Base-by-base conservation (phyloP, 179 eudicot species). In the Gypsophila paniculata region DNA sequence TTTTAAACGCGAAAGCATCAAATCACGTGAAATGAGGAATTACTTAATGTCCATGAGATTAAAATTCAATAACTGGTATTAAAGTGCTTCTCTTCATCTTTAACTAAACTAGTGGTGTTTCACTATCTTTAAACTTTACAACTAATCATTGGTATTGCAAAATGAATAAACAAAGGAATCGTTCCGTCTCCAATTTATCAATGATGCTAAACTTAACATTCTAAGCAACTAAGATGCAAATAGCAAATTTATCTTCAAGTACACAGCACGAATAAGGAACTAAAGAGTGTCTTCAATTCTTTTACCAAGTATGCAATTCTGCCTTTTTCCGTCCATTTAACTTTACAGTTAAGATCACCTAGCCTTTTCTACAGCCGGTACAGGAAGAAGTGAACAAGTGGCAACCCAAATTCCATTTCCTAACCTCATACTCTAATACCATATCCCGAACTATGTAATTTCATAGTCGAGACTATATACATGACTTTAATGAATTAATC, bases 371-470 rank as follows among this genome's bases (percentile, higher is more conserved):
- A 39, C 51, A 65, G 19, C 69, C 62, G 18, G 49, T 75, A 48
- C 57, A 71, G 23, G 65, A 65, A 75, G 48, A 79, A 75, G 76
- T 79, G 79, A 66, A 68, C 57, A 52, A 44, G 36, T 72, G 76
- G 82, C 74, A 72, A 79, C 36, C 74, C 70, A 75, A 72, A 75
- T 75, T 79, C 82, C 72, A 58, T 29, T 25, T 21, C 59, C n/a
- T 60, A n/a, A 72, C 61, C 34, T 60, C 68, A 71, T 66, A 61
- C 34, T 59, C 65, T 59, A 39, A 39, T 39, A 29, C 34, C 34
- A 29, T 1, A 29, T 29, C 68, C 48, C 62, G 23, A 66, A 39
- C 57, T 26, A 48, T 32, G 13, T 1, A 58, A 61, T 70, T 26
- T 53, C 8, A 68, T 62, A 68, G 54, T 66, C 15, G 64, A 26